Evolutionary conservation across 176 grass and related monocot genomes (phyloP), one percentile per base, ranked within the genome.

Genomic region (Eremochloa ophiuroides): DNA sequence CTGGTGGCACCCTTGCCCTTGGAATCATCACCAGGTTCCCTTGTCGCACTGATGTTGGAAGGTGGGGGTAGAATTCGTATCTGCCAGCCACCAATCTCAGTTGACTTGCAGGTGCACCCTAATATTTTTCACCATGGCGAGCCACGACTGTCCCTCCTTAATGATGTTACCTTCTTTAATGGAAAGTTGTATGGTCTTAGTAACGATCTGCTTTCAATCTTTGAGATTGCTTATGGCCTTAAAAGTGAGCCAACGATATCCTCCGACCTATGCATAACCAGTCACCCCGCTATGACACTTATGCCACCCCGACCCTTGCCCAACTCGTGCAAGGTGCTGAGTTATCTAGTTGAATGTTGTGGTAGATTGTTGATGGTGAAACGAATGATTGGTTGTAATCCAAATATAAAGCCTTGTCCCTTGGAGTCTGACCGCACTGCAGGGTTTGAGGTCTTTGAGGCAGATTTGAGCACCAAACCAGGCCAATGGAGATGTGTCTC

Each of bases 281-380:
- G 20, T 1, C 28, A n/a, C n/a, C n/a, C 62, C 29, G 9, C 0
- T 1, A 3, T 0, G 31, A 18, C 0, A 34, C 13, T 10, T 20
- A 20, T 18, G 3, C 30, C 18, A 7, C 15, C 12, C 15, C 29
- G n/a, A n/a, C n/a, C n/a, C n/a, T n/a, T n/a, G n/a, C n/a, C n/a
- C n/a, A n/a, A n/a, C n/a, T n/a, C n/a, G n/a, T n/a, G n/a, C n/a
- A n/a, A n/a, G n/a, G n/a, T n/a, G n/a, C n/a, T n/a, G n/a, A n/a
- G n/a, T n/a, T n/a, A n/a, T n/a, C n/a, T n/a, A n/a, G n/a, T n/a
- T n/a, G n/a, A n/a, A n/a, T n/a, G n/a, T n/a, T n/a, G n/a, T n/a
- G n/a, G 27, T 30, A 29, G 13, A 30, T 27, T 62, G 12, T 16
- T 62, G 60, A 27, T 62, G 13, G 60, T 62, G 4, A 60, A 1